These are phyloP conservation scores for Candida xyloterini DNA, from an alignment of 805 yeast species.

Conservation along the genomic window DNA sequence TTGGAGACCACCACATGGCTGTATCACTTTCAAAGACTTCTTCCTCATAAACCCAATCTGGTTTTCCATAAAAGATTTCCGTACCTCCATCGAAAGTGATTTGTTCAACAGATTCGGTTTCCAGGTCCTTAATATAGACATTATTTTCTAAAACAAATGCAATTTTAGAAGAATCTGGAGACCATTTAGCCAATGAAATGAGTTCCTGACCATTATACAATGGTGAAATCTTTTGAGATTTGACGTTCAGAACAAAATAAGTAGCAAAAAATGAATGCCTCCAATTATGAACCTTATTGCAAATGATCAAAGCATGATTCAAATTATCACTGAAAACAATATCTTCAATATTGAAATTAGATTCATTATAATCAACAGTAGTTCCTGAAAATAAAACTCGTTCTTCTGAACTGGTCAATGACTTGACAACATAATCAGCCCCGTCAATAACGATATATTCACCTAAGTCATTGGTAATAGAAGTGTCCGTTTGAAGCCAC, in stretches of 20 bases:
- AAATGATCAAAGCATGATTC: conserved; percentile 52
- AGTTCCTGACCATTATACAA: conserved; percentile 19
- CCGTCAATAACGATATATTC: conserved; percentile 53
- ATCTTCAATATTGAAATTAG: conserved; percentile 45
- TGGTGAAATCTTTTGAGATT: conserved; percentile 25
- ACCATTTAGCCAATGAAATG: conserved; percentile 58
- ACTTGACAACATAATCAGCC: conserved; percentile 54
- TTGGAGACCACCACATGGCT: conserved; percentile 87
- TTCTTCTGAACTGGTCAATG: conserved; percentile 43
- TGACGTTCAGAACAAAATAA: conserved; percentile 60
- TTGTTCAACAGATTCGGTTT: conserved; percentile 32
- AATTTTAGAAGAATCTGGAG: conserved; percentile 65
- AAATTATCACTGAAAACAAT: conserved; percentile 69
- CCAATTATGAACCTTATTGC: conserved; percentile 63
- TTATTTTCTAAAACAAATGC: conserved; percentile 71
- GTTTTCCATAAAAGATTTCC: conserved; percentile 77
- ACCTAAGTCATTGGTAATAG: conserved; percentile 57
- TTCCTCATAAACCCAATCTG: conserved; percentile 95
- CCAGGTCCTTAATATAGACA: conserved; percentile 51
- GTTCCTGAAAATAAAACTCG: conserved; percentile 50
- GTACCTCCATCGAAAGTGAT: conserved; percentile 70
- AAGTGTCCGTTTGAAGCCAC: conserved; percentile 60
- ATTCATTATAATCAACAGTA: conserved; percentile 38
- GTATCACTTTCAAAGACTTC: conserved; percentile 71
- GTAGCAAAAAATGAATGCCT: conserved; percentile 67